A percentile compares a stretch with the other conserved stretches of the same genome.
Evolutionary conservation across 805 yeast species (phyloP).

Genomic region (Isabelozyma pseudorhagii): DNA sequence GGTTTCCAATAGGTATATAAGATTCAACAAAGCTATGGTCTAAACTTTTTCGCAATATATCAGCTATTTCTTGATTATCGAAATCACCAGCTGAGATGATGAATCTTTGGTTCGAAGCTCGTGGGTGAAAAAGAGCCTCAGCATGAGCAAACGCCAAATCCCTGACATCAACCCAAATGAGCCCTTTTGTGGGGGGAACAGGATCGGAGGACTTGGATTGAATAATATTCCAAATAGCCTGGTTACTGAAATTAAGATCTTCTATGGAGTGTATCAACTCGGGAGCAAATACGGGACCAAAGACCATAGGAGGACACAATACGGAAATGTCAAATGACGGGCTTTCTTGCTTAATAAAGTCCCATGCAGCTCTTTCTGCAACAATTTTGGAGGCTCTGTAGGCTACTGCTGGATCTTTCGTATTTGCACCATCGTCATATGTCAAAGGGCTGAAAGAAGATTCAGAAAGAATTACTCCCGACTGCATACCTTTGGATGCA

Average conservation of each 20-base stretch:
- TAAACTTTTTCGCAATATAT: constrained; percentile 8
- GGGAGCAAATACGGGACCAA: constrained; percentile 15
- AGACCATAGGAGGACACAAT: constrained; percentile 16
- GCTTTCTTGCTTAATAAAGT: constrained; percentile 7
- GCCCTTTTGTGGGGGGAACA: constrained; percentile 14
- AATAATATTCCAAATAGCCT: constrained; percentile 15
- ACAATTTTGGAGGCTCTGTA: constrained; percentile 15
- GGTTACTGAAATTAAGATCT: constrained; percentile 11
- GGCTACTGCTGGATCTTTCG: constrained; percentile 13
- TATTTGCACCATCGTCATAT: constrained; percentile 11
- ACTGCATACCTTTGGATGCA: constrained; percentile 12
- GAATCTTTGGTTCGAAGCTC: constrained; percentile 9
- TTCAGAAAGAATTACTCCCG: constrained; percentile 9
- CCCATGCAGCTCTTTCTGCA: constrained; percentile 18
- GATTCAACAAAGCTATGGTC: constrained; percentile 2
- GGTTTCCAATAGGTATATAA: constrained; percentile 12
- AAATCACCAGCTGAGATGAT: constrained; percentile 25
- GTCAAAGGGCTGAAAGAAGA: constrained; percentile 12
- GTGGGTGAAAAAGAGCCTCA: constrained; percentile 1
- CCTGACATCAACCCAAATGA: constrained; percentile 6
- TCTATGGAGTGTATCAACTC: constrained; percentile 10
- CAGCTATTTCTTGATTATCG: constrained; percentile 26
- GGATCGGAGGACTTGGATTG: constrained; percentile 5
- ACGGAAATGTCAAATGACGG: constrained; percentile 13
- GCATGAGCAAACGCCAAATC: constrained; percentile 6